Evolutionary conservation across 1,284 basidiomycete genomes (phyloP).

Genomic region (Rhodotorula sp.): DNA sequence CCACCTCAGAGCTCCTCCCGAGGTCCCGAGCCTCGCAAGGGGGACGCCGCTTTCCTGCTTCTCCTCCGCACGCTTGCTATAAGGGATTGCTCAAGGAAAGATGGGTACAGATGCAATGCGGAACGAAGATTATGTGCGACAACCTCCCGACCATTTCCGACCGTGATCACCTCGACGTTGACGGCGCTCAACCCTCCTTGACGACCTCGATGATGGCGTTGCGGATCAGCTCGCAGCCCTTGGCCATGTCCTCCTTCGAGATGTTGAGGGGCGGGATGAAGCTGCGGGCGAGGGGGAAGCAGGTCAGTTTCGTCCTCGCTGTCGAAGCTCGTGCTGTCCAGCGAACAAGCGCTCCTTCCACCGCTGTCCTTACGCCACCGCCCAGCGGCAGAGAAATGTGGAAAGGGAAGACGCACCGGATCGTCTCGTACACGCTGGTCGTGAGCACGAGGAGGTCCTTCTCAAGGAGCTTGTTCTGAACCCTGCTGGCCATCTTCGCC

Average conservation of each 20-base stretch:
- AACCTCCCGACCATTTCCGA: background rate
- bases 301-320: background rate
- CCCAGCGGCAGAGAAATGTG: background rate
- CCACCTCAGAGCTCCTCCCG: background rate
- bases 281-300: background rate
- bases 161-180: background rate
- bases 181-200: constrained; percentile 36
- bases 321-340: too few relatives aligned
- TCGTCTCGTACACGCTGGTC: constrained; percentile 56
- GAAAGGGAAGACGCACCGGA: constrained; percentile 32
- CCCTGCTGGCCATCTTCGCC: constrained; percentile 68
- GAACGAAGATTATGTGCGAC: background rate
- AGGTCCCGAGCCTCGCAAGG: background rate
- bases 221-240: constrained; percentile 63
- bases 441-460: constrained; percentile 78
- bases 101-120: background rate
- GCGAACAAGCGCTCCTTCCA: too few relatives aligned
- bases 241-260: constrained; percentile 63
- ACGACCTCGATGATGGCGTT: constrained; percentile 64
- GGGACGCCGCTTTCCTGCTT: background rate
- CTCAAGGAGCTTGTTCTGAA: constrained; percentile 77
- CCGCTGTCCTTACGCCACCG: background rate
- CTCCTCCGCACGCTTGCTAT: too few relatives aligned
- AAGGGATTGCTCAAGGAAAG: background rate
- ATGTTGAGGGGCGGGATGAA: constrained; percentile 65